A percentile compares a stretch with the other conserved stretches of the same genome.
phyloP scores from a whole-genome alignment of 305 asterid genomes.

The Fraxinus xanthoxyloides region DNA sequence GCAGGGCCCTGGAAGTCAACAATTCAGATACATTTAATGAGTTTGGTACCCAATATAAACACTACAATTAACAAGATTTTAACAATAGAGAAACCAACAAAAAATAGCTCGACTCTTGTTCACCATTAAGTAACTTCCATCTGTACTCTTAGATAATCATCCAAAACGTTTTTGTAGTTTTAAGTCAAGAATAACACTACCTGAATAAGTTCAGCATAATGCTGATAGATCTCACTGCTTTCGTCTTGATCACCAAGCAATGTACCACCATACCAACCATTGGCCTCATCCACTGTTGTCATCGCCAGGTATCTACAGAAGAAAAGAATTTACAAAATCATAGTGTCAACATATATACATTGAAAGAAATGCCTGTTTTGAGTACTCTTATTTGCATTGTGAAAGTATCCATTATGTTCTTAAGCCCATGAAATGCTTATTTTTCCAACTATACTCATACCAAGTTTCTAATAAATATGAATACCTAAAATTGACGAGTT shows the following conservation, averaged over 20 bases:
- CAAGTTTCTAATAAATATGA: neutral
- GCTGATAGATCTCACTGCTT: conserved; percentile 71
- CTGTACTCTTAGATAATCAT: neutral
- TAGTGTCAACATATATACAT: neutral
- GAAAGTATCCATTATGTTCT: neutral
- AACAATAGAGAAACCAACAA: neutral
- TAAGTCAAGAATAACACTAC: conserved; percentile 33
- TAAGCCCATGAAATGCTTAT: neutral
- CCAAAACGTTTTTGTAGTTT: neutral
- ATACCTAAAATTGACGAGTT: neutral
- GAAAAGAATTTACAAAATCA: conserved; percentile 3
- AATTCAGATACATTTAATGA: conserved; percentile 1
- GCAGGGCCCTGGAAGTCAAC: conserved; percentile 68
- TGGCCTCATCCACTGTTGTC: conserved; percentile 83
- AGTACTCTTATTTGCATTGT: neutral
- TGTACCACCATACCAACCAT: conserved; percentile 96
- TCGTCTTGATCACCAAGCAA: conserved; percentile 92
- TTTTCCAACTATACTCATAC: neutral
- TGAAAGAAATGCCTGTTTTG: neutral
- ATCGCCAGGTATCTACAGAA: conserved; percentile 68
- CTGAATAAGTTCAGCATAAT: conserved; percentile 93
- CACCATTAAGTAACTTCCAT: neutral
- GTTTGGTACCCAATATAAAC: neutral
- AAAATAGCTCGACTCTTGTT: neutral
- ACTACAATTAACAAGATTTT: neutral